Base-by-base conservation (phyloP, 352 stramenopile genomes). In the Phytophthora pistaciae region DNA sequence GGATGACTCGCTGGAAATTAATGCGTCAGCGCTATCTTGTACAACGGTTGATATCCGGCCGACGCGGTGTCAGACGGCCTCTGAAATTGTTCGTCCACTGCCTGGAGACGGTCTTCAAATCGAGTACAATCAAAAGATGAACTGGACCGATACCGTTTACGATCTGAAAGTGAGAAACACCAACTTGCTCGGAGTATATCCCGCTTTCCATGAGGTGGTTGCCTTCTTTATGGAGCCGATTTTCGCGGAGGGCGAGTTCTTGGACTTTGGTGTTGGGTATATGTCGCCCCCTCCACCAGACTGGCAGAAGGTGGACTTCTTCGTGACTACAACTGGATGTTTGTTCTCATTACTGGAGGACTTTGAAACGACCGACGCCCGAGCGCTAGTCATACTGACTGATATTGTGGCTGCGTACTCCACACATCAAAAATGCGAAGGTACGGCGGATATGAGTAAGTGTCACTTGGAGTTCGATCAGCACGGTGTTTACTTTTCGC, bases 311-410 rank as follows among this genome's bases (percentile, higher is more conserved):
- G 80, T 93, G 73, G 90, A 96, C n/a, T 86, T 95, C 14, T 70
- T 71, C 25, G 50, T 95, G 31, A 75, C 83, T 62, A 91, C 88
- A 18, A 76, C 70, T 31, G 85, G 86, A 9, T 96, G 90, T 63
- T 78, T 93, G 10, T 92, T 93, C 64, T 88, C 87, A 5, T 70
- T 97, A 27, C 76, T 97, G n/a, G 90, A 97, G 64, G 84, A 96
- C 55, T 95, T 96, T 29, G 71, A 72, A 60, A 90, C 86, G 52
- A 42, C 66, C 0, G 84, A 95, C 63, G 82, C 90, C 11, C 84
- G 89, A 64, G 87, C 88, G 10, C 60, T 97, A 16, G 87, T 97
- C 25, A 77, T 95, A 55, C 62, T 96, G 46, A 92, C 88, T 5
- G 80, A 91, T 66, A 70, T 93, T 56, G 77, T 88, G 8, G 60